Conservation (phyloP, 345 rosid genomes). For the Populus simonii region DNA sequence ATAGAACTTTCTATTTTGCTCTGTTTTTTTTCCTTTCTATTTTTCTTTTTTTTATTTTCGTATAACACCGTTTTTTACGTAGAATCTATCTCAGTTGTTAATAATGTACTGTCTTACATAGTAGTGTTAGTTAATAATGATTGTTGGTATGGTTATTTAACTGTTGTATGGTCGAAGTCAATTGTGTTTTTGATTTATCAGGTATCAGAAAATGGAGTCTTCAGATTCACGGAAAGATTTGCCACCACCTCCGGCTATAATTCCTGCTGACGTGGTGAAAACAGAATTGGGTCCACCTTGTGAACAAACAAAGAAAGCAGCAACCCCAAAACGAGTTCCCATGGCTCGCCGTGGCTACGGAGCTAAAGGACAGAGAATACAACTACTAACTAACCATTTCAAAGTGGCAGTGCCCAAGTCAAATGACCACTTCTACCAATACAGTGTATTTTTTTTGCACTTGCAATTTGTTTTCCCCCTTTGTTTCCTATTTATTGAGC, state of each 20-base stretch:
- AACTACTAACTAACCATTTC: constrained; percentile 25
- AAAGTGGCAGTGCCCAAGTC: constrained; percentile 10
- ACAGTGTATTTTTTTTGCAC: constrained; percentile 11
- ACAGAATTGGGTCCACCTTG: background rate
- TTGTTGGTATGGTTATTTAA: too few relatives aligned
- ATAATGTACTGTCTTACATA: too few relatives aligned
- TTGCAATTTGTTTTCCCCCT: background rate
- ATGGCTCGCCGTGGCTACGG: constrained; percentile 21
- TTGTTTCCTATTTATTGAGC: background rate
- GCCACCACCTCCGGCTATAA: constrained; percentile 19
- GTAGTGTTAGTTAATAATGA: too few relatives aligned
- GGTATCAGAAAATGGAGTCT: too few relatives aligned
- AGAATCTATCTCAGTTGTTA: too few relatives aligned
- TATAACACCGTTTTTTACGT: too few relatives aligned
- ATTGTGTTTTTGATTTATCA: too few relatives aligned
- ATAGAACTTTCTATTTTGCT: too few relatives aligned
- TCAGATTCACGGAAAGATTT: background rate
- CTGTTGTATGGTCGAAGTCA: too few relatives aligned
- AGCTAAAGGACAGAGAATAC: constrained; percentile 15
- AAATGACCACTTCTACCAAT: constrained; percentile 24
- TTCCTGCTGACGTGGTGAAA: constrained; percentile 7
- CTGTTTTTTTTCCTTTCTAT: too few relatives aligned
- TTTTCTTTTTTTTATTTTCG: too few relatives aligned
- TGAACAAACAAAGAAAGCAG: background rate
- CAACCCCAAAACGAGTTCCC: constrained; percentile 2